Evolutionary conservation across 2,329 filamentous ascomycete species (phyloP).

Genomic region (Thyridium curvatum): DNA sequence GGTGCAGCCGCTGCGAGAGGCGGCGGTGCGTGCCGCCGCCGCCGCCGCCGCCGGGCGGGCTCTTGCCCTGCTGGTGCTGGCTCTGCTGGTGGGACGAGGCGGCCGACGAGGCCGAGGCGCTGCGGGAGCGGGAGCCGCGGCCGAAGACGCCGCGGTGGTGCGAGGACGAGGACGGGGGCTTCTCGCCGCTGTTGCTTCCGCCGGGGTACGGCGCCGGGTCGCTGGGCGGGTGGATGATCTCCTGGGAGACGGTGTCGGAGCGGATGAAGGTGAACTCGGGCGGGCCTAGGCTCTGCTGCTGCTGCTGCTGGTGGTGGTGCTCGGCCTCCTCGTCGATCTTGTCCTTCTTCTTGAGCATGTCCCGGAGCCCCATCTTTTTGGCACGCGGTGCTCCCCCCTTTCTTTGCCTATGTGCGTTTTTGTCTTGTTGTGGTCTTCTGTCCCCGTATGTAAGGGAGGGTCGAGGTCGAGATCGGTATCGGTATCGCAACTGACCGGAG

Average conservation of each 20-base stretch:
- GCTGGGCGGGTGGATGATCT: slow-evolving; percentile 67
- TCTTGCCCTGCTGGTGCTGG: slow-evolving; percentile 36
- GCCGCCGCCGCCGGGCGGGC: not conserved
- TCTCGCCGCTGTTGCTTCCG: slow-evolving; percentile 13
- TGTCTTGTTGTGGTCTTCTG: slow-evolving; percentile 2
- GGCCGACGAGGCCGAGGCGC: slow-evolving; percentile 5
- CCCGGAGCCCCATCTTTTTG: slow-evolving; percentile 40
- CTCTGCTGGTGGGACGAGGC: slow-evolving; percentile 13
- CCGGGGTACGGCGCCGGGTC: slow-evolving; percentile 12
- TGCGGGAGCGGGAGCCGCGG: slow-evolving; percentile 11
- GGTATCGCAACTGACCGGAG: no score
- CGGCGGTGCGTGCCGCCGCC: slow-evolving; percentile 26
- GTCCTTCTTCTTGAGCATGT: slow-evolving; percentile 49
- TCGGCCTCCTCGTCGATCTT: slow-evolving; percentile 29
- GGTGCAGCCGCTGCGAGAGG: slow-evolving; percentile 65
- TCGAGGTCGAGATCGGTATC: no score
- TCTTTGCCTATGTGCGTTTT: slow-evolving; percentile 1
- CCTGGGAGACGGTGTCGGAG: slow-evolving; percentile 73
- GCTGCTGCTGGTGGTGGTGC: slow-evolving; percentile 12
- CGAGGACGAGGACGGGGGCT: slow-evolving; percentile 15
- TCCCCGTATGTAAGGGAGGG: no score
- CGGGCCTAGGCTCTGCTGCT: slow-evolving; percentile 13
- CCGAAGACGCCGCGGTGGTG: slow-evolving; percentile 3
- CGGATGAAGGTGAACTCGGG: slow-evolving; percentile 80
- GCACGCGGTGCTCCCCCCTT: not conserved